These are phyloP conservation scores for Globisporangium acanthophoron DNA, from an alignment of 352 stramenopile species.

Conservation along the genomic window DNA sequence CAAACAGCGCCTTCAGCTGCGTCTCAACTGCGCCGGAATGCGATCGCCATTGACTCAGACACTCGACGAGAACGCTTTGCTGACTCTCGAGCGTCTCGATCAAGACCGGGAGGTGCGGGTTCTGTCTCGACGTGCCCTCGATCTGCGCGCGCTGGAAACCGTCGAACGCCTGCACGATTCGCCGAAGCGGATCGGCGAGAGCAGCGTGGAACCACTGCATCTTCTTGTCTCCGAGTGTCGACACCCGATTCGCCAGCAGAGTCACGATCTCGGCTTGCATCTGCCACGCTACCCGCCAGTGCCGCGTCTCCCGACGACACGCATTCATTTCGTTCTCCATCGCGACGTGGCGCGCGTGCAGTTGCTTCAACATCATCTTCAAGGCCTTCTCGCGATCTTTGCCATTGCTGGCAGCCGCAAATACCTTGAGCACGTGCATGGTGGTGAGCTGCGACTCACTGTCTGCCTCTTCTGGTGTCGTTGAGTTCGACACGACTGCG, in stretches of 20 bases:
- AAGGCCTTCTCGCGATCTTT: slow-evolving; percentile 32
- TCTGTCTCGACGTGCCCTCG: slow-evolving; percentile 22
- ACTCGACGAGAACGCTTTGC: slow-evolving; percentile 20
- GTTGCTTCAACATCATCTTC: slow-evolving; percentile 33
- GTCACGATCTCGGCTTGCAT: slow-evolving; percentile 22
- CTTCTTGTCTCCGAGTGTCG: slow-evolving; percentile 28
- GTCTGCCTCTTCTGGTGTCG: background rate
- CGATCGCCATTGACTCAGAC: slow-evolving; percentile 20
- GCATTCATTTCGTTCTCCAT: slow-evolving; percentile 18
- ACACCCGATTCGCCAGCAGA: slow-evolving; percentile 16
- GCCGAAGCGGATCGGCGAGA: slow-evolving; percentile 20
- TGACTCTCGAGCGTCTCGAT: slow-evolving; percentile 23
- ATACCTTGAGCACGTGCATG: slow-evolving; percentile 20
- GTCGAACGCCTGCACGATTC: slow-evolving; percentile 18
- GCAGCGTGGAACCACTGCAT: slow-evolving; percentile 27
- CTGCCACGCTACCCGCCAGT: slow-evolving; percentile 32
- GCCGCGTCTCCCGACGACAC: slow-evolving; percentile 21
- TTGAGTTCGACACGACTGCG: slow-evolving; percentile 19
- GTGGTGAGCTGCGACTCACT: slow-evolving; percentile 12
- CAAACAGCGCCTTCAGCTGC: slow-evolving; percentile 19
- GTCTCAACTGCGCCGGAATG: slow-evolving; percentile 14
- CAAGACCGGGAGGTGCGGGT: slow-evolving; percentile 30
- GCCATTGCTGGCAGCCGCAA: slow-evolving; percentile 13
- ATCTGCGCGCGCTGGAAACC: slow-evolving; percentile 28
- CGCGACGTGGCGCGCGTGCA: slow-evolving; percentile 20